These are phyloP conservation scores for peach (Prunus persica) DNA, from an alignment of 306 rosid genomes.

Conservation along the genomic window DNA sequence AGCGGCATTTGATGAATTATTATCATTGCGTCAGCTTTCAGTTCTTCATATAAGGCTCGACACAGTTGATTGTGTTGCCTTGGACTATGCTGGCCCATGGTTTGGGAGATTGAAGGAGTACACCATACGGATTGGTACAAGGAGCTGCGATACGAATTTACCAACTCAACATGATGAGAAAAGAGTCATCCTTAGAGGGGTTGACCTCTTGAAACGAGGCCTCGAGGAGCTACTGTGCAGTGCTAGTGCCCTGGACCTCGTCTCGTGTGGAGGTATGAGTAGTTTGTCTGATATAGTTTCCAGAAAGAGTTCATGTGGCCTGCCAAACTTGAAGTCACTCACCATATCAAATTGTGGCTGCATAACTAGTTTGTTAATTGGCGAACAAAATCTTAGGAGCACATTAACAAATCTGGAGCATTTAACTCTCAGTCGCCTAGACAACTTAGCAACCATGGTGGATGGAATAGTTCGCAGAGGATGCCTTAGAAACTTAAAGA, in stretches of 20 bases:
- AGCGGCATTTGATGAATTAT: slow-evolving; percentile 22
- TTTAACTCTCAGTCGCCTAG: slow-evolving; percentile 1
- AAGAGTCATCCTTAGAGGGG: slow-evolving; percentile 19
- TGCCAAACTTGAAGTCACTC: slow-evolving; percentile 16
- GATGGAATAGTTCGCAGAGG: neutral
- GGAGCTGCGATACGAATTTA: neutral
- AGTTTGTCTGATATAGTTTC: slow-evolving; percentile 4
- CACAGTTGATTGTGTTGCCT: slow-evolving; percentile 17
- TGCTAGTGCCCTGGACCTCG: slow-evolving; percentile 16
- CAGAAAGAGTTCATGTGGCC: neutral
- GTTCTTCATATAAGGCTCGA: slow-evolving; percentile 14
- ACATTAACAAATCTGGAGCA: slow-evolving; percentile 21
- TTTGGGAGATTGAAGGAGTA: slow-evolving; percentile 12
- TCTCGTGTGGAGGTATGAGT: slow-evolving; percentile 5
- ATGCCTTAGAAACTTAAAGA: slow-evolving; percentile 9
- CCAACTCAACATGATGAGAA: slow-evolving; percentile 17
- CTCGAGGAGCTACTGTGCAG: slow-evolving; percentile 5
- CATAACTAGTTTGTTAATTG: slow-evolving; percentile 1
- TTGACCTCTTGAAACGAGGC: slow-evolving; percentile 7
- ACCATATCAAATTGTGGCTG: neutral
- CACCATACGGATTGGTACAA: slow-evolving; percentile 17
- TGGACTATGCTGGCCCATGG: slow-evolving; percentile 14
- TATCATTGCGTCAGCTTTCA: slow-evolving; percentile 8
- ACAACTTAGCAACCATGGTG: neutral
- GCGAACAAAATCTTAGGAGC: neutral